Percentiles rank a stretch among this genome's conserved stretches.
These are phyloP conservation scores for Poa annua DNA, from an alignment of 176 grass and related monocot genomes.

Conservation along the genomic window DNA sequence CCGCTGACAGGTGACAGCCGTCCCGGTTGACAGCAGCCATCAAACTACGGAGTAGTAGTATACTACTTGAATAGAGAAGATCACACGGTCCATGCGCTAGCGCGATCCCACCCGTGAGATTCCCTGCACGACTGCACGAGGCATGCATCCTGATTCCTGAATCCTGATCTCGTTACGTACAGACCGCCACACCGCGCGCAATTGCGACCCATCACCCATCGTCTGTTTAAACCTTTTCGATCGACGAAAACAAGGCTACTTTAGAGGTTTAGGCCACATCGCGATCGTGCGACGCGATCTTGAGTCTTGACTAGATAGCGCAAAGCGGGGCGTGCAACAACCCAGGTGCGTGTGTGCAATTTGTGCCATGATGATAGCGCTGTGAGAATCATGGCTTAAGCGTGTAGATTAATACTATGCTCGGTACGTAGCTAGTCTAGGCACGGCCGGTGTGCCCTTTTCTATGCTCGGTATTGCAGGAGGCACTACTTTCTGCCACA, in stretches of 20 bases:
- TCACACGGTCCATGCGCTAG: neutral
- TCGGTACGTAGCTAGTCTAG: no score
- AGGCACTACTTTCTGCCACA: constrained; percentile 43
- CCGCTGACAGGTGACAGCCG: no score
- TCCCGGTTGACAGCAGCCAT: neutral
- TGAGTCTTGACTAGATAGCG: neutral
- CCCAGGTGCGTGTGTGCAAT: neutral
- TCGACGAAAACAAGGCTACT: neutral
- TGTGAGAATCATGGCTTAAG: constrained; percentile 32
- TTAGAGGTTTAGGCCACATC: constrained; percentile 28
- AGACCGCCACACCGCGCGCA: neutral
- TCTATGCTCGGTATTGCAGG: no score
- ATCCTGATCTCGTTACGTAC: no score
- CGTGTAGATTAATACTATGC: constrained; percentile 21
- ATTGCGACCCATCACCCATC: neutral
- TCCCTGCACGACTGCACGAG: no score
- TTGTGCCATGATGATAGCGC: neutral
- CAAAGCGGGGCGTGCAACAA: neutral
- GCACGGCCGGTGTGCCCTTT: neutral
- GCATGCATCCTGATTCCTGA: no score
- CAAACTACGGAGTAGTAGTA: no score
- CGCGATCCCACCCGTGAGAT: no score
- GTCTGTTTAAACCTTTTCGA: constrained; percentile 25
- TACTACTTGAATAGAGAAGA: neutral
- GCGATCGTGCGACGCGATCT: constrained; percentile 17